Percentiles rank a stretch among this genome's conserved stretches.
phyloP scores from a whole-genome alignment of 2,329 filamentous ascomycete species.

The Scedosporium dehoogii region DNA sequence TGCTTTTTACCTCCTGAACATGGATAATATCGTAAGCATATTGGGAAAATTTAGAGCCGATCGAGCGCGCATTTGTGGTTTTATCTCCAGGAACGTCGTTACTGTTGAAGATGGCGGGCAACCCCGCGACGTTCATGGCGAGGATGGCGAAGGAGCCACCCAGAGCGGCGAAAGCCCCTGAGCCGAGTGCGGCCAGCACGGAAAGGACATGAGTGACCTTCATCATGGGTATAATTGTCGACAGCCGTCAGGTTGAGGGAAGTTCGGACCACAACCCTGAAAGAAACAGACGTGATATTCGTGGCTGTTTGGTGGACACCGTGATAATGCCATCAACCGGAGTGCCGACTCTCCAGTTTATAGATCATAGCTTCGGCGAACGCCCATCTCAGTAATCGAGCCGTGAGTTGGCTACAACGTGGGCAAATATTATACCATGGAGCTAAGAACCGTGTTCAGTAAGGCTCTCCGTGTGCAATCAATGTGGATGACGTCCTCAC shows the following conservation, averaged over 20 bases:
- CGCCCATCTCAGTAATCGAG: neutral
- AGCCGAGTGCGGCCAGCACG: neutral
- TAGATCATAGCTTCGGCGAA: neutral
- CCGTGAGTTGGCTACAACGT: neutral
- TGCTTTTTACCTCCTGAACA: slow-evolving; percentile 43
- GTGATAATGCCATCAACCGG: neutral
- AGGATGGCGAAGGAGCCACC: slow-evolving; percentile 38
- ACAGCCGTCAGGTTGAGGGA: neutral
- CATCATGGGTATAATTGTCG: neutral
- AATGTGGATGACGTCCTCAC: neutral
- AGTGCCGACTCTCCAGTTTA: neutral
- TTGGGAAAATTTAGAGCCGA: slow-evolving; percentile 45
- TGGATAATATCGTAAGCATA: slow-evolving; percentile 54
- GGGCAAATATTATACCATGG: neutral
- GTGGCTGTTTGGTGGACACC: too few relatives aligned
- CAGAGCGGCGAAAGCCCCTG: neutral
- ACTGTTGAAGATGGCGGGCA: slow-evolving; percentile 44
- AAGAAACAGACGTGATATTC: neutral
- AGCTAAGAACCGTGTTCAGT: neutral
- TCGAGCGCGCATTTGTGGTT: slow-evolving; percentile 41
- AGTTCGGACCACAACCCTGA: neutral
- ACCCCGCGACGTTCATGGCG: slow-evolving; percentile 50
- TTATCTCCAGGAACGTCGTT: slow-evolving; percentile 57
- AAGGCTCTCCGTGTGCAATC: neutral
- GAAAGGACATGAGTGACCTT: neutral